Base-by-base conservation (phyloP, 352 stramenopile genomes). In the Phytophthora rubi region DNA sequence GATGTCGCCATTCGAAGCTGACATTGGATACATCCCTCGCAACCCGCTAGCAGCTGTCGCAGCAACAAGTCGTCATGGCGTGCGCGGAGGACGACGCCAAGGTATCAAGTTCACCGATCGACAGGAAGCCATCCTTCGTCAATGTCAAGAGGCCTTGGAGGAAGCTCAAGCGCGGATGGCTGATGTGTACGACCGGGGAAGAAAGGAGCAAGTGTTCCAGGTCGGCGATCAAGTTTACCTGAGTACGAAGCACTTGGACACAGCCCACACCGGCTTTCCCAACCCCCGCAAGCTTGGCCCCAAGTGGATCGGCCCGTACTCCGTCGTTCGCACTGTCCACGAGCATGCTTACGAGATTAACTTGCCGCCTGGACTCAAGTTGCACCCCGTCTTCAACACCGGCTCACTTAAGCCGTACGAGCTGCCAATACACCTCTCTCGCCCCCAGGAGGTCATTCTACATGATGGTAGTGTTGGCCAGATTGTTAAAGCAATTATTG, bases 101-200 rank as follows among this genome's bases (percentile, higher is more conserved):
- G 37, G 37, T 45, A 10, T n/a, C 37, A 45, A 45, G 37, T 45
- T 45, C 12, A 45, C 37, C 13, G 37, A n/a, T 45, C 37, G 13
- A 6, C 9, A 45, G 37, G 37, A 45, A 15, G 53, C 37, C 7
- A 32, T 60, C 9, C 21, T 60, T 33, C 35, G 53, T 7, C 53
- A 60, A 42, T 60, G 37, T 10, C 53, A 60, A 52, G 33, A 52
- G 39, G 53, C 53, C 28, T 26, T 60, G n/a, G 53, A 60, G 28
- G 53, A 60, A 7, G 21, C 33, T 39, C 35, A 60, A 60, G 35
- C 35, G 4, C 37, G 12, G 5, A 60, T 60, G 37, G 37, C 53
- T 3, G 53, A 52, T 32, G 37, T 37, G 16, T 60, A 60, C 35
- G 53, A 49, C 37, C 26, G 30, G 1, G 53, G 37, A 51, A 32